These are phyloP conservation scores for Podospora fimiseda DNA, from an alignment of 495 filamentous ascomycete genomes.

Conservation along the genomic window DNA sequence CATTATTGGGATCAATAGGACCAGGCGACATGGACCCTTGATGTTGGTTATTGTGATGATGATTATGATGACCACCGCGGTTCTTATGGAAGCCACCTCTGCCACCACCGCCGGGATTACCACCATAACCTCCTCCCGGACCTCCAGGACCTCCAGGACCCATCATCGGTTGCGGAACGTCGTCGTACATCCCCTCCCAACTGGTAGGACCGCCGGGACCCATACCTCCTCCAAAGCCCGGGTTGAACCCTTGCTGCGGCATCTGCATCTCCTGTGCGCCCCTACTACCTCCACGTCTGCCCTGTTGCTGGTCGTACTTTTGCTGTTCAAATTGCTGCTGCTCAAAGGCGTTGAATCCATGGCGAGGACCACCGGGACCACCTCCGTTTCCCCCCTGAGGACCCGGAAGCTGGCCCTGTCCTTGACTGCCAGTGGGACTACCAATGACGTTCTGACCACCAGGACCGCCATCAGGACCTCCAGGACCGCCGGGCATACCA, in stretches of 20 bases:
- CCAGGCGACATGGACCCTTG: slow-evolving; percentile 22
- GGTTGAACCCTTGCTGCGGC: slow-evolving; percentile 17
- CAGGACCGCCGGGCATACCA: slow-evolving; percentile 17
- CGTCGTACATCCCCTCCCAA: slow-evolving; percentile 99
- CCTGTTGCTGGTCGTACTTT: slow-evolving; percentile 69
- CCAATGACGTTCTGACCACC: slow-evolving; percentile 6
- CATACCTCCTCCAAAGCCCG: slow-evolving; percentile 34
- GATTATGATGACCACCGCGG: slow-evolving; percentile 23
- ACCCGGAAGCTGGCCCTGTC: not conserved
- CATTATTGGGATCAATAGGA: slow-evolving; percentile 38
- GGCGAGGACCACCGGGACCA: slow-evolving; percentile 11
- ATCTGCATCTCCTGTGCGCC: slow-evolving; percentile 27
- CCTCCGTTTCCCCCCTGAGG: slow-evolving; percentile 24
- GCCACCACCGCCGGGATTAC: slow-evolving; percentile 50
- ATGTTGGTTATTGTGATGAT: slow-evolving; percentile 22
- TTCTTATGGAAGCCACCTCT: slow-evolving; percentile 42
- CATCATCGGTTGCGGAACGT: slow-evolving; percentile 81
- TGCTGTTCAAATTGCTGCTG: slow-evolving; percentile 82
- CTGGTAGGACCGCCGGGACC: slow-evolving; percentile 54
- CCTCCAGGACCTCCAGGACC: slow-evolving; percentile 47
- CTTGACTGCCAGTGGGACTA: not conserved
- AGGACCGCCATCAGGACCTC: slow-evolving; percentile 25
- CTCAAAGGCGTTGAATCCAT: slow-evolving; percentile 29
- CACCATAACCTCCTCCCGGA: slow-evolving; percentile 47
- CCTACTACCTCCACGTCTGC: slow-evolving; percentile 30